Evolutionary conservation across 495 filamentous ascomycete species (phyloP), one percentile per base, ranked within the genome.

Genomic region (Aspergillus olivimuriae): DNA sequence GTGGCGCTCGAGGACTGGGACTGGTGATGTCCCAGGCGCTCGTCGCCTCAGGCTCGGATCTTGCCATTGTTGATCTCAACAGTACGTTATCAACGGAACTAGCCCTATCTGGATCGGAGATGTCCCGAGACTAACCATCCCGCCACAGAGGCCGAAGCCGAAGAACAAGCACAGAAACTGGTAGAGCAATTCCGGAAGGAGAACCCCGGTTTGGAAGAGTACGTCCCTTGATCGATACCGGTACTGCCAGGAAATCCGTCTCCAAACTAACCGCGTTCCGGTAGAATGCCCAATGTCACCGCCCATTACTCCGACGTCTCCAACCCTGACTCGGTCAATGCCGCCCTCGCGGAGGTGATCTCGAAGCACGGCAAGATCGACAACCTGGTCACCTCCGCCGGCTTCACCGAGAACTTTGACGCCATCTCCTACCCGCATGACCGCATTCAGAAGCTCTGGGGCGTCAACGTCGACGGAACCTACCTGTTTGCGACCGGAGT

Each of bases 331-430:
- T 90, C 87, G 2, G 89, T 96, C 39, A 81, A 83, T 34, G 51
- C 63, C 11, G 81, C 81, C 46, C 70, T 95, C 32, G 69, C 73
- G 22, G 84, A 88, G 42, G 79, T 95, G 46, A 56, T 85, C 23
- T 58, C 69, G 30, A 69, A 77, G 43, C 87, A 94, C 60, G 83
- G 83, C 58, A 78, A 81, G 56, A 85, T 96, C 57, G 90, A 97
- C 66, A 81, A 84, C 61, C 79, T 98, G 21, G 90, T 98, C 46
- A 96, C 91, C 19, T 94, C 90, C 6, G 92, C 92, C 21, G 92
- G 92, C 5, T 94, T 97, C 71, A 89, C 86, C 6, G 92, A 98
- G 69, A 96, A 96, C 67, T 94, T 89, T 57, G 82, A 89, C 50
- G 90, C 90, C 23, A 84, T 88, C 56, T 74, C 76, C 46, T 98